Evolutionary conservation across 306 rosid species (phyloP).

Genomic region (Astragalus membranaceus): DNA sequence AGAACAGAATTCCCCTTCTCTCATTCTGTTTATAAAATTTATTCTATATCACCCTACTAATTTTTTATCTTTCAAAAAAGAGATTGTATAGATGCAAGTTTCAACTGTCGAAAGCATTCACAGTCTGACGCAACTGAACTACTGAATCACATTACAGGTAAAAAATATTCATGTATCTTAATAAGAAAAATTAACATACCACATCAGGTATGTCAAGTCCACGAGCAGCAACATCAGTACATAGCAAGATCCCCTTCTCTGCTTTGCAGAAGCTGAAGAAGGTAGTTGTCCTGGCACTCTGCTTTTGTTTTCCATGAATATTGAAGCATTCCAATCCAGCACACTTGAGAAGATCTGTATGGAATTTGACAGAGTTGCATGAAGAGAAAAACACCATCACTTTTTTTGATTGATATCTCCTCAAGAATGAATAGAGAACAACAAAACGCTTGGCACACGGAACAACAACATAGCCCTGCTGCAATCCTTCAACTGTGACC

Average conservation of each 20-base stretch:
- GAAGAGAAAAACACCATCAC: conserved; percentile 99
- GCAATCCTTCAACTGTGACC: conserved; percentile 96
- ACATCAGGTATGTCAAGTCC: conserved; percentile 90
- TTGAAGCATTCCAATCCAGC: conserved; percentile 62
- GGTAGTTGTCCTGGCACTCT: conserved; percentile 69
- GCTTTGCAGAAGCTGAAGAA: conserved; percentile 79
- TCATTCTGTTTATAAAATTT: neutral
- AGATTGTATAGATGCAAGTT: neutral
- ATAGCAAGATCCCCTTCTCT: conserved; percentile 83
- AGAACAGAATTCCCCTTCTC: neutral
- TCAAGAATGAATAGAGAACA: conserved; percentile 79
- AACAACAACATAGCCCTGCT: conserved; percentile 91
- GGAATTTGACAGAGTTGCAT: conserved; percentile 89
- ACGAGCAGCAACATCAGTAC: conserved; percentile 99
- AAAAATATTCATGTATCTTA: conserved; percentile 1
- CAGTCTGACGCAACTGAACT: neutral
- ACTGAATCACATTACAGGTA: neutral
- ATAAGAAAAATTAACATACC: conserved; percentile 32
- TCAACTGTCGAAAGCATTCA: neutral
- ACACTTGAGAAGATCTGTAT: conserved; percentile 73
- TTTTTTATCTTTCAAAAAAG: neutral
- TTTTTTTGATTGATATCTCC: conserved; percentile 63
- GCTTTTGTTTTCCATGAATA: conserved; percentile 96
- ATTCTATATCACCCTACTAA: neutral
- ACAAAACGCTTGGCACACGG: conserved; percentile 72